Base-by-base conservation (phyloP, 2,329 filamentous ascomycete genomes). In the Fusarium multiceps region DNA sequence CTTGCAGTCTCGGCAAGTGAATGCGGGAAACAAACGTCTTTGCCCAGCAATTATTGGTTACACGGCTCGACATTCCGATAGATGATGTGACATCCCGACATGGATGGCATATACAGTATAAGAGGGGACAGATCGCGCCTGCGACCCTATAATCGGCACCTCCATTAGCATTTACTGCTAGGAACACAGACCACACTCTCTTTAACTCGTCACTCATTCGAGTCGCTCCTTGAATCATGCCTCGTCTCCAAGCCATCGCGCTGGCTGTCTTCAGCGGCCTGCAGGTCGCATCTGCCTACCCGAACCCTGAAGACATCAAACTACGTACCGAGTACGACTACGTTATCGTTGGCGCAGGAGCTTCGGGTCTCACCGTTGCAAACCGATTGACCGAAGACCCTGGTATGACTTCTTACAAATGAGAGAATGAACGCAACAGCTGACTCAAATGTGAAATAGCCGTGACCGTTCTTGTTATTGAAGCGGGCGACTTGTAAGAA, bases 401-500 rank as follows among this genome's bases (percentile, higher is more conserved):
- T n/a, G 50, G 71, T 73, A 55, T 21, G 54, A n/a, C 21, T 13
- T 20, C 13, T 4, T 0, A n/a, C 3, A 14, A 18, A 23, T 10
- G 2, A 11, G 4, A 9, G 7, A 32, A 23, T 14, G 21, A 11
- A 37, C 3, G 2, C 8, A 4, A 20, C 12, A 4, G 12, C 62
- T 66, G 18, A 65, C 42, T 14, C 9, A 7, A 9, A 20, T n/a
- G 13, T 23, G 2, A 3, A 16, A 21, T 4, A 74, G 72, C 32
- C 18, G 55, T 68, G 4, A 68, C 59, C 6, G 72, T 74, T 14
- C 65, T 74, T 0, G 51, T 74, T 7, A 64, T 74, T 12, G 72
- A 74, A 54, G 72, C 72, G 4, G 72, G 72, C 6, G 65, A 68
- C 11, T 72, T 74, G 72, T 74, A 63, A 50, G 60, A 59, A 4